These are phyloP conservation scores for Penicillium lividum DNA, from an alignment of 495 filamentous ascomycete genomes.

Conservation along the genomic window DNA sequence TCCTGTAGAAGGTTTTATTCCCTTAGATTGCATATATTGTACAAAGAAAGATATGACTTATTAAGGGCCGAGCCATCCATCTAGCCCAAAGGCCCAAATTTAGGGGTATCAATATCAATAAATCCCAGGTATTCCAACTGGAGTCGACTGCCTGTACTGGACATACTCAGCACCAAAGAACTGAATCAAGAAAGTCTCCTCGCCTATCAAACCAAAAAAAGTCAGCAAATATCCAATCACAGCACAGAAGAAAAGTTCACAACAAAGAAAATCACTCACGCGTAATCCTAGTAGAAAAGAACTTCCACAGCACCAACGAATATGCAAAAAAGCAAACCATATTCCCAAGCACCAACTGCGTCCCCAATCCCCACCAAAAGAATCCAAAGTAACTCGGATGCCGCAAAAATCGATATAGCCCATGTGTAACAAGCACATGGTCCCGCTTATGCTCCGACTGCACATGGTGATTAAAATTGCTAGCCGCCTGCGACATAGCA, in stretches of 20 bases:
- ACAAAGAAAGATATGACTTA: not conserved
- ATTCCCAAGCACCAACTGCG: conserved; percentile 89
- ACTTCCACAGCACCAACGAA: conserved; percentile 74
- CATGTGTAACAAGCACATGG: conserved; percentile 78
- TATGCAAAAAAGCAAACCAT: conserved; percentile 73
- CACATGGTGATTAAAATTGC: conserved; percentile 89
- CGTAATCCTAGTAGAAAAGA: conserved; percentile 72
- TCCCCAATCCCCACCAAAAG: conserved; percentile 97
- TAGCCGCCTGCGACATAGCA: conserved; percentile 87
- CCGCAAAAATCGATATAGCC: conserved; percentile 63
- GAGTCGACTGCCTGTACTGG: conserved; percentile 63
- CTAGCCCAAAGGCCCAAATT: not conserved
- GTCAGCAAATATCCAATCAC: conserved; percentile 1
- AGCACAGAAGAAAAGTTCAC: conserved; percentile 1
- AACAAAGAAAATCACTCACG: conserved; percentile 44
- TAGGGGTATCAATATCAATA: not conserved
- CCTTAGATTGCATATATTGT: not conserved
- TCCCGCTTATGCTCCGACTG: conserved; percentile 62
- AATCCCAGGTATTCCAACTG: conserved; percentile 77
- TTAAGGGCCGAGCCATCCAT: not conserved
- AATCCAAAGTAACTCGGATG: conserved; percentile 97
- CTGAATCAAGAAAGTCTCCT: conserved; percentile 72
- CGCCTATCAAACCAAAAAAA: conserved; percentile 45
- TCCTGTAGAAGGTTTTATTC: not conserved
- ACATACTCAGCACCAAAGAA: conserved; percentile 89